Evolutionary conservation across 352 stramenopile genomes (phyloP), one percentile per base, ranked within the genome.

Genomic region (Globisporangium carolinianum): DNA sequence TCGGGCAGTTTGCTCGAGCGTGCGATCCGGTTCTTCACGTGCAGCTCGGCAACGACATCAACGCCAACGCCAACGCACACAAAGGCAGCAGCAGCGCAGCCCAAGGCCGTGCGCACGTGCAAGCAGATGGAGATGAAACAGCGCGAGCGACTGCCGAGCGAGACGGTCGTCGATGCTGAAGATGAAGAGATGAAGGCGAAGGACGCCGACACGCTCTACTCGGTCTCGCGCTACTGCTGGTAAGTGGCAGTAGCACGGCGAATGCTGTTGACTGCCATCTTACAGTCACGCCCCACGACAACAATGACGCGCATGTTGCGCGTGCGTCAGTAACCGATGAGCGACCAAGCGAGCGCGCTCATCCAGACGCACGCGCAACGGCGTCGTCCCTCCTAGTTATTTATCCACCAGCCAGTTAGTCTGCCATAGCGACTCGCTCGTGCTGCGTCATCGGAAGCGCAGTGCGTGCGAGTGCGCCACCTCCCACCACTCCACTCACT

Each of bases 11-110:
- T 92, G 0, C 61, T 92, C 12, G 82, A 91, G 69, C 82, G 83
- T 18, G 70, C 86, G 35, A 84, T 94, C 48, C 79, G 82, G n/a
- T 94, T 94, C 54, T 90, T 94, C 60, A 94, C 84, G 8, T 94
- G 84, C 72, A 92, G 73, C 66, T 69, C 73, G 10, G 72, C 73
- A 35, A 72, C 77, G 24, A 72, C 75, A 0, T 69, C 71, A 4
- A 69, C 78, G 0, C 67, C 65, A 36, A 82, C 73, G n/a, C 71
- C 79, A 8, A 45, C 9, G n/a, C 60, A 47, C 58, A 65, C 10
- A 5, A 47, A 17, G 42, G 10, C 6, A 6, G 8, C 42, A n/a
- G 12, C 49, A 18, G 59, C 24, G 58, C 24, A 41, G 36, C 53
- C 51, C 62, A 56, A 53, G 35, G 41, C 51, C 53, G 66, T 79